These are phyloP conservation scores for Calonectria pteridis DNA, from an alignment of 2,329 filamentous ascomycete genomes.

Conservation along the genomic window DNA sequence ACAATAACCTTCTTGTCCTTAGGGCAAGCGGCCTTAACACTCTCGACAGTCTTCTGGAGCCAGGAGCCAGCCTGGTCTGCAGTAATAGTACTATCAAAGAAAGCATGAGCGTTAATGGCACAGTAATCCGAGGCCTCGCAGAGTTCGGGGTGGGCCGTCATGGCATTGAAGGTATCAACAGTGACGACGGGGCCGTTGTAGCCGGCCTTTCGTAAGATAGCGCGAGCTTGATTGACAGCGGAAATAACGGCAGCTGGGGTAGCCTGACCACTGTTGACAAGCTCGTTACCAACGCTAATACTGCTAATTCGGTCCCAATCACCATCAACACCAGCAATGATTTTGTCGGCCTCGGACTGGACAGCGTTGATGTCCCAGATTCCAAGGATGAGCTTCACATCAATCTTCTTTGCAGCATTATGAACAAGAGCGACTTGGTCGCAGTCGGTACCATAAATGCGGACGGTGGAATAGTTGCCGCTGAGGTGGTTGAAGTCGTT, in stretches of 20 bases:
- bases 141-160: conserved; percentile 75
- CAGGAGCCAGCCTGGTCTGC: conserved; percentile 76
- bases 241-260: conserved; percentile 66
- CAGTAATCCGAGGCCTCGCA: conserved; percentile 83
- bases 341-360: conserved; percentile 67
- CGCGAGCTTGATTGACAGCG: conserved; percentile 70
- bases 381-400: conserved; percentile 80
- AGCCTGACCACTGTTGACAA: conserved; percentile 74
- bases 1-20: conserved; percentile 74
- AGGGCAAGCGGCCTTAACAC: conserved; percentile 53
- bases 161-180: conserved; percentile 82
- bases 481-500: conserved; percentile 71
- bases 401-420: conserved; percentile 71
- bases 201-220: conserved; percentile 69
- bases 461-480: conserved; percentile 71
- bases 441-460: conserved; percentile 86
- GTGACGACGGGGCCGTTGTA: conserved; percentile 82
- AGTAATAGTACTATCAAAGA: conserved; percentile 77
- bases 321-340: conserved; percentile 69
- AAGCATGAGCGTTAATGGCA: conserved; percentile 85
- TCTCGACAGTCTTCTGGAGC: conserved; percentile 67
- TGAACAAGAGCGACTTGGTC: conserved; percentile 75
- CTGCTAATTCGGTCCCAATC: conserved; percentile 80
- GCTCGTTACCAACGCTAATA: conserved; percentile 84
- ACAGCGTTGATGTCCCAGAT: conserved; percentile 74